Percentiles rank a stretch among this genome's conserved stretches.
phyloP scores from a whole-genome alignment of 345 rosid species.

The Bruguiera gymnorhiza region DNA sequence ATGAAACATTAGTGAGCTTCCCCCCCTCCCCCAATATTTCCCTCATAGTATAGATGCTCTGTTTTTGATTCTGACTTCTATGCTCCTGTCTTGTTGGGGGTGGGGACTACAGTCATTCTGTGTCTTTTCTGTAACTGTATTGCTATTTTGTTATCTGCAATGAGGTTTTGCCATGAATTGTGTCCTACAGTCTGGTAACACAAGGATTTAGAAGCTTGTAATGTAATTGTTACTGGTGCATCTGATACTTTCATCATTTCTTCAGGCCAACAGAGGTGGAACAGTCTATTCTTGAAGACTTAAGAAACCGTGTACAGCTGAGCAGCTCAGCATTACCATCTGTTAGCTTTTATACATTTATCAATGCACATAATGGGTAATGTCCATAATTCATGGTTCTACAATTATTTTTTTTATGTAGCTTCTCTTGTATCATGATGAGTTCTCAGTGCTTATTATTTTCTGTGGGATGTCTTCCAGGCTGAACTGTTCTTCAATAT shows the following conservation, averaged over 20 bases:
- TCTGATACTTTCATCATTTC: constrained; percentile 11
- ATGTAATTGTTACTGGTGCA: neutral
- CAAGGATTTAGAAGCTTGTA: neutral
- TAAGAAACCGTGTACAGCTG: constrained; percentile 92
- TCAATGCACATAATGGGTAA: constrained; percentile 91
- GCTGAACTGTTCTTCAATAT: constrained; percentile 83
- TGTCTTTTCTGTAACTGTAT: neutral
- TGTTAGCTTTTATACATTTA: constrained; percentile 87
- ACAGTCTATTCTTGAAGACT: constrained; percentile 88
- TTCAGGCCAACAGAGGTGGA: constrained; percentile 83
- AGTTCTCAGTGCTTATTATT: constrained; percentile 11
- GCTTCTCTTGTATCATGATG: neutral
- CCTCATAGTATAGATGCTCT: too few species aligned
- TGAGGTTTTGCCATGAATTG: neutral
- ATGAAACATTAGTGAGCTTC: too few species aligned
- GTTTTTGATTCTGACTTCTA: too few species aligned
- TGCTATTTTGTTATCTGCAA: neutral
- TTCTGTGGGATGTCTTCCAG: constrained; percentile 31
- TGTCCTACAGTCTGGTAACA: neutral
- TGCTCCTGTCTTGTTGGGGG: too few species aligned
- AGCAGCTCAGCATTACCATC: constrained; percentile 78
- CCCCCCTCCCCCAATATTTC: too few species aligned
- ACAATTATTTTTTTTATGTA: constrained; percentile 9
- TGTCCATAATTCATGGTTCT: constrained; percentile 8
- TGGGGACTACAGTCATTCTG: too few species aligned